Evolutionary conservation across 371 early-diverging fungal genomes (phyloP).

Genomic region (Mucor circinelloides): DNA sequence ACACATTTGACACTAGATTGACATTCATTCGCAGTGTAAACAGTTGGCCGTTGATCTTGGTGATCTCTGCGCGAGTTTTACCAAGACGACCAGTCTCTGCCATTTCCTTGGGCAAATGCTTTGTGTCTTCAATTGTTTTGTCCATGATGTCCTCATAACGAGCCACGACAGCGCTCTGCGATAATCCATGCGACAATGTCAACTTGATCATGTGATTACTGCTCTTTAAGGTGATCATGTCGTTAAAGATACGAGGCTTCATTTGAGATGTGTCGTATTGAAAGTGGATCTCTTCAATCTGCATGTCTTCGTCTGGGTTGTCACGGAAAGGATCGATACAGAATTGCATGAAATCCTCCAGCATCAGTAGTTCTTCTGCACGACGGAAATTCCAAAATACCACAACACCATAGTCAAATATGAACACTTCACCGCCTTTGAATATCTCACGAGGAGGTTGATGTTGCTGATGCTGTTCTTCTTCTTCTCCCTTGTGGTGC

Average conservation of each 20-base stretch:
- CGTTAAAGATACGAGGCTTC: constrained; percentile 71
- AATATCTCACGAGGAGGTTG: constrained; percentile 38
- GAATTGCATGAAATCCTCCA: constrained; percentile 71
- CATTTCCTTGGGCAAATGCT: constrained; percentile 54
- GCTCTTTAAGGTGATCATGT: constrained; percentile 72
- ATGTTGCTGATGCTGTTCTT: neutral
- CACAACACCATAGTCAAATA: constrained; percentile 94
- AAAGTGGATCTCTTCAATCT: constrained; percentile 93
- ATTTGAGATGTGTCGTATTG: constrained; percentile 72
- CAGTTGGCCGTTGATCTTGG: constrained; percentile 81
- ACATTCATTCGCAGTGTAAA: constrained; percentile 60
- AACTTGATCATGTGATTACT: constrained; percentile 82
- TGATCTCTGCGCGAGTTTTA: constrained; percentile 69
- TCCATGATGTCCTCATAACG: constrained; percentile 72
- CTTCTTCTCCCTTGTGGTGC: neutral
- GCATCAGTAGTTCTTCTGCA: constrained; percentile 76
- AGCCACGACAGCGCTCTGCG: constrained; percentile 73
- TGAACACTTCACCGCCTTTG: constrained; percentile 74
- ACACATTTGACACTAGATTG: constrained; percentile 57
- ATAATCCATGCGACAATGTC: constrained; percentile 68
- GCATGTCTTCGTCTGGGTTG: constrained; percentile 70
- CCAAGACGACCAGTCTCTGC: constrained; percentile 52
- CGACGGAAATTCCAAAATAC: constrained; percentile 96
- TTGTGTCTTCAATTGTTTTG: constrained; percentile 66
- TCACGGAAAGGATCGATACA: constrained; percentile 46